phyloP scores from a whole-genome alignment of 805 yeast species.

The Yarrowia hollandica region DNA sequence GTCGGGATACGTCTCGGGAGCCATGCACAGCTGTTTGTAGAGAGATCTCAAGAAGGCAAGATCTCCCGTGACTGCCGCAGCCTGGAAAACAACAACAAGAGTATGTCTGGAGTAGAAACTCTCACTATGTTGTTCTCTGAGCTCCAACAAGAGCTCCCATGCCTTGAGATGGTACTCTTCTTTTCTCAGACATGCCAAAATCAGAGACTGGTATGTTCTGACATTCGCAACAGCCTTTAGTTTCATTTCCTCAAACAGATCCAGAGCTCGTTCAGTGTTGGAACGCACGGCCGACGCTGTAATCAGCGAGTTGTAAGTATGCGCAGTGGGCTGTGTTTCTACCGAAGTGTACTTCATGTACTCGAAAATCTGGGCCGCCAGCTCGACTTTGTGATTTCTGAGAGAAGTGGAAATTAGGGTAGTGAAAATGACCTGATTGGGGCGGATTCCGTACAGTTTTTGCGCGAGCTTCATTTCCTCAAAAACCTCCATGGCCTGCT shows the following conservation, averaged over 20 bases:
- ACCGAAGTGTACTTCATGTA: conserved; percentile 15
- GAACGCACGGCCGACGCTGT: conserved; percentile 14
- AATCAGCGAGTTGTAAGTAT: conserved; percentile 23
- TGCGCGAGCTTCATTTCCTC: conserved; percentile 2
- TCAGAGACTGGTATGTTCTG: conserved; percentile 14
- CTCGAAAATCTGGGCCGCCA: conserved; percentile 25
- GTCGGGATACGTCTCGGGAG: conserved; percentile 7
- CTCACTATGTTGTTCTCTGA: conserved; percentile 23
- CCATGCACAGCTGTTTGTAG: conserved; percentile 22
- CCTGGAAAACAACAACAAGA: conserved; percentile 23
- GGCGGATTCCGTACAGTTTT: neutral
- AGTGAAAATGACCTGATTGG: conserved; percentile 20
- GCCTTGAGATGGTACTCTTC: conserved; percentile 23
- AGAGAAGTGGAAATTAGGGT: conserved; percentile 15
- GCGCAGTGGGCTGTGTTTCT: conserved; percentile 26
- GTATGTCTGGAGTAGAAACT: conserved; percentile 8
- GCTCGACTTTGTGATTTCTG: conserved; percentile 22
- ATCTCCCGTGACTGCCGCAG: conserved; percentile 23
- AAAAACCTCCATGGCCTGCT: conserved; percentile 8
- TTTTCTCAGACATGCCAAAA: conserved; percentile 8
- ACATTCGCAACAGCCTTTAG: neutral
- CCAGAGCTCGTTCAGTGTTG: conserved; percentile 10
- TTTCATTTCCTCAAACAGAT: conserved; percentile 23
- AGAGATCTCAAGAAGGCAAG: conserved; percentile 1
- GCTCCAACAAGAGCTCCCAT: conserved; percentile 19